Evolutionary conservation across 2,329 filamentous ascomycete species (phyloP), one percentile per base, ranked within the genome.

Genomic region (Ceratocystis destructans): DNA sequence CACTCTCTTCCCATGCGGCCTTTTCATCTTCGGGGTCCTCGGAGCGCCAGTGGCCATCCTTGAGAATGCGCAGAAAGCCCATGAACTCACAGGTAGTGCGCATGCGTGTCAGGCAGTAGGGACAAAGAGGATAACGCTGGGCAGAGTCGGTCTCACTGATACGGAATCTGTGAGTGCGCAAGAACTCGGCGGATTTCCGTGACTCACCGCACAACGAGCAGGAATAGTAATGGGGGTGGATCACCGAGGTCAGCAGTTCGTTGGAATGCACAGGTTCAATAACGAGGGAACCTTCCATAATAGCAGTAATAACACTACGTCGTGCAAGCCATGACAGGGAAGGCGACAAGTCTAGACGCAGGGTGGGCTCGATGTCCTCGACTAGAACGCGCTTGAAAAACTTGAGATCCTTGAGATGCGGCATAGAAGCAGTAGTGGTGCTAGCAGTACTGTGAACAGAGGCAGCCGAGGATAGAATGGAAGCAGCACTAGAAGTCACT

Each of bases 351-450:
- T 99, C 94, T 2, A 99, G 82, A 53, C 94, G 86, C 8, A 99
- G 78, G 0, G 94, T 96, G 0, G 94, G 94, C 73, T 99, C 94
- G 66, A 99, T 90, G 72, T 99, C 94, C 74, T 99, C 94, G 22
- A 84, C 82, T 31, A 97, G 76, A 5, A 86, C 87, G 61, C 94
- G 86, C 77, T 97, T 97, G 78, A 93, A 99, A 73, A 97, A 99
- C 70, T 88, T 90, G 33, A 88, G 90, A 66, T 97, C 94, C 73
- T 94, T 96, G 50, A 99, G 77, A 3, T 86, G 69, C 28, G 73
- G 73, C 12, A 72, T 69, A 17, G 69, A 68, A 10, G 72, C 70
- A 44, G 75, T 70, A 46, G 75, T 70, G 28, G 73, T 72, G 1
- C 81, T 81, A 61, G 73, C 73, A 12, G 75, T 73, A 70, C 81